phyloP scores from a whole-genome alignment of 2,329 filamentous ascomycete genomes.

The Paracoccidioides lutzii region DNA sequence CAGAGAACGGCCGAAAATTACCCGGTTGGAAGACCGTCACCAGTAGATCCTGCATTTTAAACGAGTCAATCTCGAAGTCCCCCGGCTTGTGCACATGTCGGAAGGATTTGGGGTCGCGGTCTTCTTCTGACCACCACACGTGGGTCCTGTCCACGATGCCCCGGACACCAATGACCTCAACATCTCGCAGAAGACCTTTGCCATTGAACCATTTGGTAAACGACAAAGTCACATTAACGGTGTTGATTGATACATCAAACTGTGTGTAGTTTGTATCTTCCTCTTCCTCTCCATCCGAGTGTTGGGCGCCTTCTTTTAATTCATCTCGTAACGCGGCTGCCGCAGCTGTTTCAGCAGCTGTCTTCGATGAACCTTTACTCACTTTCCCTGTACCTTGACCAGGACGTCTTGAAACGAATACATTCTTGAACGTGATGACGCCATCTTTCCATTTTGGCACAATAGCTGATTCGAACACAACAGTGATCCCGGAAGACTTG shows the following conservation, averaged over 20 bases:
- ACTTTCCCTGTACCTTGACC: slow-evolving; percentile 72
- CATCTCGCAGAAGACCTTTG: slow-evolving; percentile 78
- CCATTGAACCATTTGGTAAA: slow-evolving; percentile 99
- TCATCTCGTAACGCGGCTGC: slow-evolving; percentile 46
- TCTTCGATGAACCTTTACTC: slow-evolving; percentile 77
- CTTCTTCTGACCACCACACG: slow-evolving; percentile 56
- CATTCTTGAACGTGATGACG: slow-evolving; percentile 91
- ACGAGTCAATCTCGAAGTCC: slow-evolving; percentile 93
- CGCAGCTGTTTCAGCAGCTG: slow-evolving; percentile 73
- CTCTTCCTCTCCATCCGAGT: slow-evolving; percentile 31
- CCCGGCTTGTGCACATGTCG: slow-evolving; percentile 77
- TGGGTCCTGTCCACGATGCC: slow-evolving; percentile 85
- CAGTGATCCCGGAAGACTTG: slow-evolving; percentile 78
- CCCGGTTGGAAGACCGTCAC: slow-evolving; percentile 84
- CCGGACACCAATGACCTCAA: slow-evolving; percentile 85
- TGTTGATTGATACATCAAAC: slow-evolving; percentile 88
- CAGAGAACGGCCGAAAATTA: slow-evolving; percentile 83
- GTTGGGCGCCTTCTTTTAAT: slow-evolving; percentile 28
- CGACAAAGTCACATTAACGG: slow-evolving; percentile 88
- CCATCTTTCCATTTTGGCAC: slow-evolving; percentile 92
- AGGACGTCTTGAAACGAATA: slow-evolving; percentile 84
- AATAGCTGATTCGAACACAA: slow-evolving; percentile 95
- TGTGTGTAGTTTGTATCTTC: slow-evolving; percentile 97
- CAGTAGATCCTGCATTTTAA: slow-evolving; percentile 88
- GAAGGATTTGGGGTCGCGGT: slow-evolving; percentile 69